These are phyloP conservation scores for Selaginella moellendorffii DNA, from an alignment of 75 land plant species.

Conservation along the genomic window DNA sequence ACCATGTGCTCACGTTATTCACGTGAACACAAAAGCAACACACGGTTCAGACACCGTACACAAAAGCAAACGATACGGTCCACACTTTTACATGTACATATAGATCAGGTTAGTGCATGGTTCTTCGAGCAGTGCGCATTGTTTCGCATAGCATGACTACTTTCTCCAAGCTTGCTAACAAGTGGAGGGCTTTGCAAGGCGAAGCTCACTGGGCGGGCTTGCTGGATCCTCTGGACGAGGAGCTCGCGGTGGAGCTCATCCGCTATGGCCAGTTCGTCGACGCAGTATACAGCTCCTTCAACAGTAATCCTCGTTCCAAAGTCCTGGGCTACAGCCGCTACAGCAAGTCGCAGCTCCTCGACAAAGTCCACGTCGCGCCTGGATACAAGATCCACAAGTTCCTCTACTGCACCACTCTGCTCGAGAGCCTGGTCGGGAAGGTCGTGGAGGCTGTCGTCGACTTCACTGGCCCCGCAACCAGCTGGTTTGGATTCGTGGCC, in stretches of 20 bases:
- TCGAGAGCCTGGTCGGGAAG: neutral
- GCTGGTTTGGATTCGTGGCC: neutral
- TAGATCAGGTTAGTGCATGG: no score
- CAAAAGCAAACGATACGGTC: no score
- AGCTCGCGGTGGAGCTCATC: slow-evolving; percentile 40
- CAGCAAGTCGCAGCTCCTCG: slow-evolving; percentile 38
- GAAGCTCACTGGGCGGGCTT: slow-evolving; percentile 42
- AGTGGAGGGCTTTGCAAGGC: slow-evolving; percentile 55
- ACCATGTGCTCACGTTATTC: no score
- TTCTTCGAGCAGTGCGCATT: no score
- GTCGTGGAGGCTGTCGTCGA: neutral
- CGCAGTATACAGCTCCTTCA: slow-evolving; percentile 58
- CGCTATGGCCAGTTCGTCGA: slow-evolving; percentile 51
- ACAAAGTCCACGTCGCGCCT: slow-evolving; percentile 19
- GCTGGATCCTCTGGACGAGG: slow-evolving; percentile 38
- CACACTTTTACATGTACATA: no score
- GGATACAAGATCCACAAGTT: slow-evolving; percentile 30
- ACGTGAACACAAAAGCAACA: no score
- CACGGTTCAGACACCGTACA: no score
- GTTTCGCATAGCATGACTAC: no score
- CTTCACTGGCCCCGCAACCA: neutral
- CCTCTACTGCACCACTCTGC: slow-evolving; percentile 41
- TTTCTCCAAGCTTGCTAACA: neutral
- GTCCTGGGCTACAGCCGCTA: slow-evolving; percentile 44
- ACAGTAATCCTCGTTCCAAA: slow-evolving; percentile 43